Percentiles rank a stretch among this genome's conserved stretches.
phyloP scores from a whole-genome alignment of 2,329 filamentous ascomycete genomes.

The Trichoderma hamatum region DNA sequence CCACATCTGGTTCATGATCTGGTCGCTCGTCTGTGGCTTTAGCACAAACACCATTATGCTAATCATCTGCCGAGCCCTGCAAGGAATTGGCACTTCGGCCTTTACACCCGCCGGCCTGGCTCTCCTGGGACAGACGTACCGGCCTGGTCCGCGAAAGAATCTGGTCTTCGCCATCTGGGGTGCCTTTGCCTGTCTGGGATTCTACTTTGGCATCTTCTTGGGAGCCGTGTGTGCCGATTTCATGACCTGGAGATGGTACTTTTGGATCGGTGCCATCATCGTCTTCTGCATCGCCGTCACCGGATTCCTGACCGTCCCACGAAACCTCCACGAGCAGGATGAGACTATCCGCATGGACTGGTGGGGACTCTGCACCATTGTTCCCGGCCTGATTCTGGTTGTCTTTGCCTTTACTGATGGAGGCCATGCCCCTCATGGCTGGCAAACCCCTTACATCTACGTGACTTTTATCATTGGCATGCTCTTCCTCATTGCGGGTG shows the following conservation, averaged over 20 bases:
- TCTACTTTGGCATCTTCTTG: constrained; percentile 68
- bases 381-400: constrained; percentile 67
- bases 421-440: constrained; percentile 67
- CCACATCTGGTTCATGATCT: constrained; percentile 66
- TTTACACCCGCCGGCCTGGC: constrained; percentile 70
- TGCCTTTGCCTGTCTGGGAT: constrained; percentile 60
- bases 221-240: constrained; percentile 65
- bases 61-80: constrained; percentile 72
- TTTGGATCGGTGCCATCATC: constrained; percentile 61
- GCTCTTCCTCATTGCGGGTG: constrained; percentile 59
- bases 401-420: constrained; percentile 77
- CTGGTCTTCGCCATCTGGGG: constrained; percentile 64
- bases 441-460: constrained; percentile 74
- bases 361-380: constrained; percentile 62
- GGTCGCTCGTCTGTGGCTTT: constrained; percentile 72
- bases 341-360: constrained; percentile 64
- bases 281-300: constrained; percentile 52
- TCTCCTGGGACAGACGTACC: constrained; percentile 69
- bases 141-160: constrained; percentile 73
- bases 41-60: constrained; percentile 69
- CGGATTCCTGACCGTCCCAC: constrained; percentile 46
- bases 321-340: constrained; percentile 35
- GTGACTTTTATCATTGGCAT: constrained; percentile 65
- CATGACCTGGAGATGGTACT: constrained; percentile 69
- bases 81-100: constrained; percentile 73